Percentiles rank a stretch among this genome's conserved stretches.
These are phyloP conservation scores for Spathaspora girioi DNA, from an alignment of 805 yeast genomes.

Conservation along the genomic window DNA sequence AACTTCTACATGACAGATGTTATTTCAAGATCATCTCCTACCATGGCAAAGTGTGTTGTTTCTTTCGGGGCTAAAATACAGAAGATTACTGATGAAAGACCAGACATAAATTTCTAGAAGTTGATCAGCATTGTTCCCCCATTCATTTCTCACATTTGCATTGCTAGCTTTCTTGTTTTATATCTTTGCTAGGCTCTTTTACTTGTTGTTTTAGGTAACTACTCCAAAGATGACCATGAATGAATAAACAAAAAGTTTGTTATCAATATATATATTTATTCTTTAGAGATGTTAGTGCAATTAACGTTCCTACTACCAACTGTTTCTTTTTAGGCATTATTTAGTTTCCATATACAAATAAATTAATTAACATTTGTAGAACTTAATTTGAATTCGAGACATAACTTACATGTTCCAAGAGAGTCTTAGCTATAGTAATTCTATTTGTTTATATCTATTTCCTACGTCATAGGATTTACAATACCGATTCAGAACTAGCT, in stretches of 20 bases:
- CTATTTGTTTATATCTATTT: too few species aligned
- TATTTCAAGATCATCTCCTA: conserved; percentile 80
- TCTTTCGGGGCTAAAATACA: conserved; percentile 66
- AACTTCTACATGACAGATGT: conserved; percentile 89
- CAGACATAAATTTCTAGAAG: conserved; percentile 32
- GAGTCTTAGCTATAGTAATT: too few species aligned
- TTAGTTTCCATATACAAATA: not conserved
- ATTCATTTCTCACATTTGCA: conserved; percentile 3
- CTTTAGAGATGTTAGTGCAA: not conserved
- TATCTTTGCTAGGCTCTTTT: not conserved
- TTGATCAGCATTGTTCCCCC: not conserved
- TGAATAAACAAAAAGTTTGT: conserved; percentile 1
- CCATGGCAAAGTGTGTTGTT: conserved; percentile 84
- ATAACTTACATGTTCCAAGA: too few species aligned
- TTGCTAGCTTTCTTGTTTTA: not conserved
- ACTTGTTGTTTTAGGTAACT: too few species aligned
- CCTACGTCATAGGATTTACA: too few species aligned
- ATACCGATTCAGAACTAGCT: too few species aligned
- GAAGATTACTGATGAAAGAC: conserved; percentile 48
- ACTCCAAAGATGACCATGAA: not conserved
- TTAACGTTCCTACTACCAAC: not conserved
- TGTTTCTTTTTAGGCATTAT: conserved; percentile 1
- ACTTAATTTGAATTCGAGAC: not conserved
- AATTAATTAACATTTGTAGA: not conserved
- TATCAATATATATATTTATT: conserved; percentile 1